Percentiles rank a stretch among this genome's conserved stretches.
phyloP scores from a whole-genome alignment of 2,329 filamentous ascomycete genomes.

The Paradendryphiella salina region DNA sequence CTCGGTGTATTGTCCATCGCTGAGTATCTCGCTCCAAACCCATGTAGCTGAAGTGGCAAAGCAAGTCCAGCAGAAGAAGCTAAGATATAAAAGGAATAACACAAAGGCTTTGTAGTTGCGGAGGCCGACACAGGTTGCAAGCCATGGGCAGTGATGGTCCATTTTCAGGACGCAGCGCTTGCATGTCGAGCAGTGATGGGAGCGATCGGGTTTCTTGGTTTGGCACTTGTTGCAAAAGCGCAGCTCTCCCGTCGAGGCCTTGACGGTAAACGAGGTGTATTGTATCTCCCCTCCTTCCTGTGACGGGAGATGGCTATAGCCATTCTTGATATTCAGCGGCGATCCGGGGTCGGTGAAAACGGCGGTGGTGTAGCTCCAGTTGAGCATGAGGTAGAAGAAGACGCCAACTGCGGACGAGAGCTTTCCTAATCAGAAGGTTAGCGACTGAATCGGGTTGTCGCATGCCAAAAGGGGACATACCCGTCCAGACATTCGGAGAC shows the following conservation, averaged over 20 bases:
- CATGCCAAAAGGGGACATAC: slow-evolving; percentile 24
- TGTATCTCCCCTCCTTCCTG: slow-evolving; percentile 58
- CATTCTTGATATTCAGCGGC: slow-evolving; percentile 55
- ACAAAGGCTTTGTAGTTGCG: slow-evolving; percentile 96
- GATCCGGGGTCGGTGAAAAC: slow-evolving; percentile 90
- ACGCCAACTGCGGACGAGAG: slow-evolving; percentile 66
- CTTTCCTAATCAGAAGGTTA: slow-evolving; percentile 42
- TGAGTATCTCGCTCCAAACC: slow-evolving; percentile 82
- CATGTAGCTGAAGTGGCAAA: slow-evolving; percentile 78
- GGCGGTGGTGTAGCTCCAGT: slow-evolving; percentile 87
- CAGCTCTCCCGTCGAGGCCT: slow-evolving; percentile 75
- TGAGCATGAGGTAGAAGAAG: slow-evolving; percentile 74
- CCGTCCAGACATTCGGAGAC: slow-evolving; percentile 43
- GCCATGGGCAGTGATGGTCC: slow-evolving; percentile 99
- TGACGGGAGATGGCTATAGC: slow-evolving; percentile 83
- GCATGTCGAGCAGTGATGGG: slow-evolving; percentile 96
- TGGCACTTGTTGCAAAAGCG: slow-evolving; percentile 98
- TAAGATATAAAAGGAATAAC: slow-evolving; percentile 87
- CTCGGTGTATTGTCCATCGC: slow-evolving; percentile 70
- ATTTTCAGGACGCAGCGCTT: slow-evolving; percentile 95
- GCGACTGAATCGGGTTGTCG: neutral
- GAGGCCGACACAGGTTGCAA: slow-evolving; percentile 91
- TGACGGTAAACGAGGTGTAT: slow-evolving; percentile 84
- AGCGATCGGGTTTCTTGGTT: slow-evolving; percentile 88
- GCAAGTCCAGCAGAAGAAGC: slow-evolving; percentile 78